phyloP scores from a whole-genome alignment of 169 alveolate genomes.

The Plasmodium knowlesi region DNA sequence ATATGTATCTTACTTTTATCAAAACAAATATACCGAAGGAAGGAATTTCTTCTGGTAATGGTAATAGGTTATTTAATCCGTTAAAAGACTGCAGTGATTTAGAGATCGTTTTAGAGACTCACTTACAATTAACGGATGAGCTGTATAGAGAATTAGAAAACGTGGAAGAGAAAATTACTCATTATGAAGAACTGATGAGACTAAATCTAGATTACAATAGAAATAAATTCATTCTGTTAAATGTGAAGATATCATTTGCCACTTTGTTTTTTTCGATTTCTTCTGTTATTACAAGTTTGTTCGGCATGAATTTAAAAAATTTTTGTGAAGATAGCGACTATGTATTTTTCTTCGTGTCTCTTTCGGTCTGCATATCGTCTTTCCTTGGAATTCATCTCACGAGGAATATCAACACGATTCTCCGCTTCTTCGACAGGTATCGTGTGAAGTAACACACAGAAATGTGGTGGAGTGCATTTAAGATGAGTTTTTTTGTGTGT shows the following conservation, averaged over 20 bases:
- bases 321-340: slow-evolving; percentile 48
- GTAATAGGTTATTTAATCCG: neutral
- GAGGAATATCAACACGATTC: slow-evolving; percentile 31
- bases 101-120: slow-evolving; percentile 60
- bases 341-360: slow-evolving; percentile 30
- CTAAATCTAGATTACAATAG: slow-evolving; percentile 60
- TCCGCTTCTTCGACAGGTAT: slow-evolving; percentile 30
- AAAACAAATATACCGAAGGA: neutral
- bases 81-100: slow-evolving; percentile 34
- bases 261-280: slow-evolving; percentile 43
- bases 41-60: neutral
- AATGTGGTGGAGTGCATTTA: neutral
- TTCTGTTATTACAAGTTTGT: slow-evolving; percentile 53
- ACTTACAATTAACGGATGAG: slow-evolving; percentile 66
- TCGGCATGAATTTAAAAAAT: slow-evolving; percentile 63
- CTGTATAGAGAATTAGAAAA: slow-evolving; percentile 47
- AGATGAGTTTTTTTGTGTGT: no score
- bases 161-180: slow-evolving; percentile 63
- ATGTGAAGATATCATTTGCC: slow-evolving; percentile 54
- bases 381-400: slow-evolving; percentile 31
- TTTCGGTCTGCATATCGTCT: slow-evolving; percentile 23
- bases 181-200: slow-evolving; percentile 68
- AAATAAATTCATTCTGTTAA: slow-evolving; percentile 53
- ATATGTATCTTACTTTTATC: slow-evolving; percentile 45
- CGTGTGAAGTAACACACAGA: neutral